These are phyloP conservation scores for Gossypium turneri DNA, from an alignment of 345 rosid genomes.

Conservation along the genomic window DNA sequence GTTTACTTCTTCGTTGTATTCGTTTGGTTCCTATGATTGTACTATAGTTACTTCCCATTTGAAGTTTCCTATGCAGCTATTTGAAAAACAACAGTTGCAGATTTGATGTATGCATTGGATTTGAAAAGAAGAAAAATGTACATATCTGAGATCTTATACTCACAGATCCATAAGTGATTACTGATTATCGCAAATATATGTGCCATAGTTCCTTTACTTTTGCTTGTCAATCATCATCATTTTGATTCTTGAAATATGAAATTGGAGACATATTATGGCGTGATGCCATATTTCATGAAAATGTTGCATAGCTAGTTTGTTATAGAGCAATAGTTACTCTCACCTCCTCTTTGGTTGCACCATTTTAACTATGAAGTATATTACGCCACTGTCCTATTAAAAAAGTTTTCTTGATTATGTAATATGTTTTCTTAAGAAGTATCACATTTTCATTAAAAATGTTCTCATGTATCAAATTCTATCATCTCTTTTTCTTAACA, in stretches of 20 bases:
- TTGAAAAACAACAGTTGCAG: neutral
- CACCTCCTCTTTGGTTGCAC: no score
- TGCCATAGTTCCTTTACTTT: neutral
- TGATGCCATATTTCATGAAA: neutral
- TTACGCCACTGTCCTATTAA: no score
- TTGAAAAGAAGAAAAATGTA: neutral
- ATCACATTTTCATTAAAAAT: neutral
- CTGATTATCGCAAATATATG: neutral
- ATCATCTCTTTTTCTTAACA: neutral
- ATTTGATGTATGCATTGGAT: neutral
- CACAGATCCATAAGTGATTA: neutral
- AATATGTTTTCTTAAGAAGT: no score
- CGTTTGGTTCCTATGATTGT: neutral
- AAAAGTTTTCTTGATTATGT: no score
- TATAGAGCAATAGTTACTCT: no score
- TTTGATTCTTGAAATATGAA: neutral
- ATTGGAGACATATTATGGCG: neutral
- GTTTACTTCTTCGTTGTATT: neutral
- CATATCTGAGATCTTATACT: neutral
- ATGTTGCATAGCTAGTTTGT: neutral
- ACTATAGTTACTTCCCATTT: neutral
- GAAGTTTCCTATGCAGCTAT: neutral
- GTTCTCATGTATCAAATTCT: neutral
- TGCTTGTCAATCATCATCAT: neutral
- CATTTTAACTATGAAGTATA: no score